These are phyloP conservation scores for Cladosporium oxysporum DNA, from an alignment of 2,329 filamentous ascomycete genomes.

Conservation along the genomic window DNA sequence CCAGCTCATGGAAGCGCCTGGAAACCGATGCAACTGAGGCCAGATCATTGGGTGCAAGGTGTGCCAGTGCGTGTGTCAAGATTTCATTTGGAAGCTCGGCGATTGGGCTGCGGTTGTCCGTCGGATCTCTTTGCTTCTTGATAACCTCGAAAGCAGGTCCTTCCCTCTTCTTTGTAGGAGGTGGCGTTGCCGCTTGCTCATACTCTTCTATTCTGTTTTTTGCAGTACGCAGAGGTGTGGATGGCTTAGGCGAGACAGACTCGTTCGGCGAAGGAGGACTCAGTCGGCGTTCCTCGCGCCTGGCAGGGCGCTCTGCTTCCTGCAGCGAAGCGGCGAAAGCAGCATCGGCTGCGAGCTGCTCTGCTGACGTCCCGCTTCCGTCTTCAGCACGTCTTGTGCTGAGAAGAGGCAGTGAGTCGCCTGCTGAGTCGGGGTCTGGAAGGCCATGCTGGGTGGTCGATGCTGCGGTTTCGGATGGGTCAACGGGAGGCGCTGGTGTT, in stretches of 20 bases:
- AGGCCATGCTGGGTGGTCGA: constrained; percentile 62
- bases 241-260: constrained; percentile 16
- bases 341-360: constrained; percentile 31
- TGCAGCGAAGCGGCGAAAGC: constrained; percentile 33
- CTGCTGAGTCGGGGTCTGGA: constrained; percentile 48
- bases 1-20: constrained; percentile 79
- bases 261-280: constrained; percentile 23
- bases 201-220: constrained; percentile 57
- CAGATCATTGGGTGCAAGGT: constrained; percentile 83
- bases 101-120: constrained; percentile 51
- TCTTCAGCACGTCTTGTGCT: constrained; percentile 41
- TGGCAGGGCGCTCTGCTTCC: constrained; percentile 21
- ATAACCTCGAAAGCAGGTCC: constrained; percentile 56
- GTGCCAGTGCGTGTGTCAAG: constrained; percentile 85
- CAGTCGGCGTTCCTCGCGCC: constrained; percentile 29
- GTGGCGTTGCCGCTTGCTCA: constrained; percentile 48
- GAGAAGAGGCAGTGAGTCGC: constrained; percentile 37
- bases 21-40: constrained; percentile 82
- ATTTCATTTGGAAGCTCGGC: constrained; percentile 83
- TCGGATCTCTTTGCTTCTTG: constrained; percentile 47
- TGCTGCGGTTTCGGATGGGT: constrained; percentile 38
- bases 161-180: constrained; percentile 41
- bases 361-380: constrained; percentile 29
- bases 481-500: constrained; percentile 47
- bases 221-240: constrained; percentile 43